Evolutionary conservation across 345 rosid species (phyloP).

Genomic region (Pseudoturritis turrita): DNA sequence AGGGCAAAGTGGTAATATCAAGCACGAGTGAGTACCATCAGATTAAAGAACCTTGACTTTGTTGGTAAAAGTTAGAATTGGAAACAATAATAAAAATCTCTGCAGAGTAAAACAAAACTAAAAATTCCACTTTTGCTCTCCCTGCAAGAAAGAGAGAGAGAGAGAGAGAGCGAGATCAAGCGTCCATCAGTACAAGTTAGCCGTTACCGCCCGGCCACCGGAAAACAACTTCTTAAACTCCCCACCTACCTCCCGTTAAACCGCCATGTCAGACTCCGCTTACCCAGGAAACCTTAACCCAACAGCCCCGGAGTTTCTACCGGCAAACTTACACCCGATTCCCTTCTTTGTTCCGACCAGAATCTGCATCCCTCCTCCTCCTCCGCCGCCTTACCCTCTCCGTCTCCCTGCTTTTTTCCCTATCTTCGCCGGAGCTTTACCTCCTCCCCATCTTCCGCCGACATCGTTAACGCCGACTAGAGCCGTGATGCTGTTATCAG

Average conservation of each 20-base stretch:
- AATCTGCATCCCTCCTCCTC: slow-evolving; percentile 30
- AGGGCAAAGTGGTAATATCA: background rate
- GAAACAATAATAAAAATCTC: background rate
- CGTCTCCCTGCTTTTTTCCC: background rate
- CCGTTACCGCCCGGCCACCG: slow-evolving; percentile 13
- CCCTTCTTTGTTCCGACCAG: slow-evolving; percentile 34
- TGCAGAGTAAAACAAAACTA: slow-evolving; percentile 1
- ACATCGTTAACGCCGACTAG: slow-evolving; percentile 56
- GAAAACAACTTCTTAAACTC: background rate
- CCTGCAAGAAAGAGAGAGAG: background rate
- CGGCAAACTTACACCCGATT: slow-evolving; percentile 31
- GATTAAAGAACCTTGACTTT: background rate
- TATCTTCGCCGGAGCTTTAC: slow-evolving; percentile 6
- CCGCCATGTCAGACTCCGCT: slow-evolving; percentile 16
- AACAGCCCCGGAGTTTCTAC: slow-evolving; percentile 59
- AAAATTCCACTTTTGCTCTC: slow-evolving; percentile 4
- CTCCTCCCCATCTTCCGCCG: slow-evolving; percentile 26
- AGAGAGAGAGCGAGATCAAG: background rate
- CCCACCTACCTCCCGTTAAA: background rate
- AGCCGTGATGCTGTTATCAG: slow-evolving; percentile 49
- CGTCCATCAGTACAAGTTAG: background rate
- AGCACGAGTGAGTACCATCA: background rate
- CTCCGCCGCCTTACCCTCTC: slow-evolving; percentile 16
- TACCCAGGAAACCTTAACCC: slow-evolving; percentile 30
- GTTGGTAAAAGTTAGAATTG: background rate